Base-by-base conservation (phyloP, 2,329 filamentous ascomycete species). In the Alternaria metachromatica region DNA sequence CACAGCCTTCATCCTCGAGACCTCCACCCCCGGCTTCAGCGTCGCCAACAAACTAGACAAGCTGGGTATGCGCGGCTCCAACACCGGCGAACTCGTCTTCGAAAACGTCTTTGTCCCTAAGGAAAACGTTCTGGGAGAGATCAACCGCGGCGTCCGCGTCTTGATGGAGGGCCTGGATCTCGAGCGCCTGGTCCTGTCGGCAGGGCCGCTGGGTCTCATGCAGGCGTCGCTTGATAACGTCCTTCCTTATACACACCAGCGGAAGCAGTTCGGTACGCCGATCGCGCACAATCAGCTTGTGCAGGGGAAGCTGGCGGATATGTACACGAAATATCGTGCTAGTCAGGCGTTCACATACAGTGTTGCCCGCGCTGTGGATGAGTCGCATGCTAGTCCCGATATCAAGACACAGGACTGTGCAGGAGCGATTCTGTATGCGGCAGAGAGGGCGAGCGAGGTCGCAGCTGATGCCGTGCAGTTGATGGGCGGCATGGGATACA, bases 91-190 rank as follows among this genome's bases (percentile, higher is more conserved):
- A 81, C 87, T 98, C 23, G 87, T 95, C 60, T 96, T 98, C 71
- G 94, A 97, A 66, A 86, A 90, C 69, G 93, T 97, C 62, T 97
- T 97, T 76, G 93, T 98, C 7, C 94, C 96, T 4, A 83, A 84
- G 9, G 90, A 91, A 73, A 93, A 97, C 78, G 82, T 97, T 0
- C 87, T 99, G 1, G 96, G 96, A 28, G 80, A 87, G 43, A 76
- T 97, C 62, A 92, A 97, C 83, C 88, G 87, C 56, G 96, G 96
- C 66, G 94, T 97, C 25, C 89, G 88, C 67, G 95, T 99, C 5
- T 85, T 99, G 33, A 98, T 99, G 96, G 92, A 97, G 78, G 96
- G 96, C 2, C 87, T 99, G 5, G 96, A 99, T 77, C 88, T 99
- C 33, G 96, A 99, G 82, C 88, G 96, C 12, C 87, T 99, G 4